Evolutionary conservation across 2,329 filamentous ascomycete species (phyloP).

Genomic region (Fusarium brevicatenulatum): DNA sequence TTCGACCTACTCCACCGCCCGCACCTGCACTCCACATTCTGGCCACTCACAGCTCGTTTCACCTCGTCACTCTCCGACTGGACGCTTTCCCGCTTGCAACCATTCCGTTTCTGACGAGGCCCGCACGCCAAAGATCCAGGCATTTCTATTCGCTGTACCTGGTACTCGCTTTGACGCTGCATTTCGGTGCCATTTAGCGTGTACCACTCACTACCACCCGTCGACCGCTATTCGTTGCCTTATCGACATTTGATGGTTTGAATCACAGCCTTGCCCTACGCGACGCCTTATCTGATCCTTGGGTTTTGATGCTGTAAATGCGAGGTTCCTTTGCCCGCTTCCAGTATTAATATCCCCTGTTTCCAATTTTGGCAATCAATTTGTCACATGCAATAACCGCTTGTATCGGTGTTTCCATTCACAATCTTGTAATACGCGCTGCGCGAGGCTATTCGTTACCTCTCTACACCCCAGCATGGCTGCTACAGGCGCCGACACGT

Average conservation of each 20-base stretch:
- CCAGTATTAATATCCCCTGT: conserved; percentile 1
- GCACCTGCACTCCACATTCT: conserved; percentile 35
- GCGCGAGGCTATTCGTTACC: conserved; percentile 5
- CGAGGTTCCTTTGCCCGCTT: conserved; percentile 1
- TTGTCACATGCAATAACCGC: conserved; percentile 8
- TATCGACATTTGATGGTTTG: conserved; percentile 25
- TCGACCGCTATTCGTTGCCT: conserved; percentile 35
- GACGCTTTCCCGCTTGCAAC: conserved; percentile 36
- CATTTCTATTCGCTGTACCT: conserved; percentile 36
- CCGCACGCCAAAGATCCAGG: conserved; percentile 21
- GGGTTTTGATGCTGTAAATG: conserved; percentile 7
- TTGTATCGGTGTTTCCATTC: not conserved
- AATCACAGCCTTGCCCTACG: conserved; percentile 36
- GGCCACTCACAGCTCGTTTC: conserved; percentile 42
- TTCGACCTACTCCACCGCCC: conserved; percentile 39
- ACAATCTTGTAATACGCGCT: conserved; percentile 15
- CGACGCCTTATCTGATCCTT: conserved; percentile 32
- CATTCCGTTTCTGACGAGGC: conserved; percentile 36
- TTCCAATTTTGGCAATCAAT: not conserved
- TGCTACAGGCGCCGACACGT: conserved; percentile 46
- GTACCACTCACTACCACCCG: conserved; percentile 28
- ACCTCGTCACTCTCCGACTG: conserved; percentile 35
- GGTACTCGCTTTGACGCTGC: conserved; percentile 33
- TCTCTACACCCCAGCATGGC: conserved; percentile 40
- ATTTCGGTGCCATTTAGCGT: conserved; percentile 29